These are phyloP conservation scores for Artemisia argyi DNA, from an alignment of 129 eudicot genomes.

Conservation along the genomic window DNA sequence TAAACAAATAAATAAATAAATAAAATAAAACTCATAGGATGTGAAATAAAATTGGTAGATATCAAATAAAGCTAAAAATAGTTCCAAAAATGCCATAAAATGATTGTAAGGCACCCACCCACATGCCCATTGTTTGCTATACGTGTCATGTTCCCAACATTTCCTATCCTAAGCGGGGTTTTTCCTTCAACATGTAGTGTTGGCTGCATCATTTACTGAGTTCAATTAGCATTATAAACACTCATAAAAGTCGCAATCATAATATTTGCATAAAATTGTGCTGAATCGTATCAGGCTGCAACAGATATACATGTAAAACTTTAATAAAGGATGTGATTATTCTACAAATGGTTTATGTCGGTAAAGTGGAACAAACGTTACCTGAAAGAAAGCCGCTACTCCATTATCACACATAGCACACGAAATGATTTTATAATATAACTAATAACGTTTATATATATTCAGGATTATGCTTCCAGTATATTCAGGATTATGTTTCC, in stretches of 20 bases:
- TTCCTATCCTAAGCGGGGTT: constrained; percentile 75
- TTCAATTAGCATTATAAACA: constrained; percentile 2
- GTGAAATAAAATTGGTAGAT: constrained; percentile 7
- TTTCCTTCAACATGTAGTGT: constrained; percentile 74
- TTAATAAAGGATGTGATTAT: too few species aligned
- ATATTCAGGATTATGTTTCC: too few species aligned
- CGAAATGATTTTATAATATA: too few species aligned
- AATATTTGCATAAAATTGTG: neutral
- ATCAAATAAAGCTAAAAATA: neutral
- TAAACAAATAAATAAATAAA: too few species aligned
- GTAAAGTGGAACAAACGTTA: too few species aligned
- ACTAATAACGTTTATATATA: too few species aligned
- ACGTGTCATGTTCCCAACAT: constrained; percentile 88
- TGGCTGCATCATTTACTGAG: constrained; percentile 59
- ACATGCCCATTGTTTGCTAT: constrained; percentile 96
- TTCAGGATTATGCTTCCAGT: too few species aligned
- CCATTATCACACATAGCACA: too few species aligned
- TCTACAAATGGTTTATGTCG: too few species aligned
- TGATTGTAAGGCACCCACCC: constrained; percentile 58
- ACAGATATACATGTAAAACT: too few species aligned
- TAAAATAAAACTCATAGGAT: neutral
- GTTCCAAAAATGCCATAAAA: neutral
- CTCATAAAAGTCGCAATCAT: neutral
- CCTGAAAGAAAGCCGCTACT: too few species aligned
- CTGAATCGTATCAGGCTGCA: too few species aligned